phyloP scores from a whole-genome alignment of 2,329 filamentous ascomycete genomes.

The Fusarium proliferatum region DNA sequence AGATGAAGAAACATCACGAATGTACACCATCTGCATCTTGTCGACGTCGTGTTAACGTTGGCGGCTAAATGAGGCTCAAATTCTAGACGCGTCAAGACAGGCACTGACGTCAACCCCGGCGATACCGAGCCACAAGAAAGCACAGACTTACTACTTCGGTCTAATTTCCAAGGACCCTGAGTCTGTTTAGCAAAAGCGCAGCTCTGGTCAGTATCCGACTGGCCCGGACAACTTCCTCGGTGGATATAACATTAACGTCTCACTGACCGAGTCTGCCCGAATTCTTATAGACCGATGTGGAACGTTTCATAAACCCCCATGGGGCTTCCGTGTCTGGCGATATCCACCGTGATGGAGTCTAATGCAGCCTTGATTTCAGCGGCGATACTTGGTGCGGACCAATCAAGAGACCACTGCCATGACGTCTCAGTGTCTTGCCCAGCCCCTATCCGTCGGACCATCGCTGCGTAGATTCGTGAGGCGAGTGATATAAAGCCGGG shows the following conservation, averaged over 20 bases:
- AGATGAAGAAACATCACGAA: not conserved
- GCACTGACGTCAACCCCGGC: constrained; percentile 31
- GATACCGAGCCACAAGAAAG: constrained; percentile 17
- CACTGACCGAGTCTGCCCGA: constrained; percentile 9
- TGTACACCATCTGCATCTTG: not conserved
- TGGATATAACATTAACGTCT: not conserved
- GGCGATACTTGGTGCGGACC: not conserved
- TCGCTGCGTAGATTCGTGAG: constrained; percentile 12
- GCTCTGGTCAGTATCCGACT: constrained; percentile 20
- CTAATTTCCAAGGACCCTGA: constrained; percentile 22
- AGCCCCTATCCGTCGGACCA: constrained; percentile 17
- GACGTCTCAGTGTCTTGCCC: constrained; percentile 10
- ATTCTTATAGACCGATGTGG: not conserved
- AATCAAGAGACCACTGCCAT: not conserved
- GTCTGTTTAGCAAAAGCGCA: not conserved
- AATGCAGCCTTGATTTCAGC: constrained; percentile 26
- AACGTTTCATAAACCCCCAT: constrained; percentile 25
- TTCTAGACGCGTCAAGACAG: not conserved
- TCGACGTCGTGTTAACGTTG: constrained; percentile 17
- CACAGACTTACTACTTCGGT: constrained; percentile 20
- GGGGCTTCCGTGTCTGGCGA: constrained; percentile 5
- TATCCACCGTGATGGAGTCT: not conserved
- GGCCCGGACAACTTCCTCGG: constrained; percentile 10
- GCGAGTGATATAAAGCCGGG: constrained; percentile 8
- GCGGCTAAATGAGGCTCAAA: constrained; percentile 31